Evolutionary conservation across 441 rosid genomes (phyloP), one percentile per base, ranked within the genome.

Genomic region (Metrosideros polymorpha): DNA sequence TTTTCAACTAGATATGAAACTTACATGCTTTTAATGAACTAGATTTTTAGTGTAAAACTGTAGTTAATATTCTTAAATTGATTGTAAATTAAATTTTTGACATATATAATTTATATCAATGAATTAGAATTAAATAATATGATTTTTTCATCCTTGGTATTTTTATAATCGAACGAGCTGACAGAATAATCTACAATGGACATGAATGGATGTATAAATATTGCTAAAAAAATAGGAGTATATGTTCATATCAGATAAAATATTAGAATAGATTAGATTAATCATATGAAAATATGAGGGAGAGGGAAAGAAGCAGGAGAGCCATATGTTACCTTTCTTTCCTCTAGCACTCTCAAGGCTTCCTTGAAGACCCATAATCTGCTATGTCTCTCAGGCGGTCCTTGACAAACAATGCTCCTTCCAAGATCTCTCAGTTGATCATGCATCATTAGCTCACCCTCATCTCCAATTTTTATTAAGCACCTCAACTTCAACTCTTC

Each of bases 331-430:
- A 66, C 77, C 45, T 66, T 66, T 66, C 4, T 66, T 32, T 6
- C 45, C 77, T 0, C 2, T 17, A 66, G 27, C 4, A 66, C 0
- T 0, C 3, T 4, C 4, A 3, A 35, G 25, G 77, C 77, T 66
- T 32, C 24, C 0, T 66, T 1, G 27, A 0, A 0, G 45, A 2
- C 3, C 77, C 77, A 35, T 35, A 66, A 0, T 35, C 15, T 32
- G 7, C 45, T 66, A 2, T 0, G 27, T 19, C 6, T 19, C 45
- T 66, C 45, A 32, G 3, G 13, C 0, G 7, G 12, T 63, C 22
- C 24, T 32, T 63, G 6, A 25, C 13, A 5, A 32, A 66, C 25
- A 66, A 66, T 63, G 0, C 0, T 35, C 6, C 77, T 66, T 66
- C 45, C 77, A 66, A 66, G 7, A 32, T 66, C 27, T 35, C 77